A percentile compares a stretch with the other conserved stretches of the same genome.
Evolutionary conservation across 2,329 filamentous ascomycete species (phyloP).

Genomic region (Domatiomyces catenatus): DNA sequence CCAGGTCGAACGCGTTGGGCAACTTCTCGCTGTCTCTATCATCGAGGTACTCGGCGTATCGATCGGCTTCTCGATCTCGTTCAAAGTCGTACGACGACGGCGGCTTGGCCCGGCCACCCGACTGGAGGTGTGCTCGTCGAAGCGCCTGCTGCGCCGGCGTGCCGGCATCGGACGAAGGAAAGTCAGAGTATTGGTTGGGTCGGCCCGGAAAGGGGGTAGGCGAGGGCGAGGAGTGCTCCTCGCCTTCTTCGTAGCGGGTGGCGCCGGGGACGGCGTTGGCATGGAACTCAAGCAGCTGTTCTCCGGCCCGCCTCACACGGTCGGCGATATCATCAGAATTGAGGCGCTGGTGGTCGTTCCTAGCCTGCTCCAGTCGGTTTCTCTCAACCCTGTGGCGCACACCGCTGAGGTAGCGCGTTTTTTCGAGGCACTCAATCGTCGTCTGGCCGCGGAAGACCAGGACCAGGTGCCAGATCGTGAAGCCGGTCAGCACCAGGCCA

Average conservation of each 20-base stretch:
- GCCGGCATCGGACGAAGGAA: slow-evolving; percentile 3
- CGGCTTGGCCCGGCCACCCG: neutral
- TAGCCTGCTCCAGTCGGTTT: slow-evolving; percentile 41
- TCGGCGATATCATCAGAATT: slow-evolving; percentile 17
- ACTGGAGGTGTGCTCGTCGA: slow-evolving; percentile 20
- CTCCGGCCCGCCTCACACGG: slow-evolving; percentile 45
- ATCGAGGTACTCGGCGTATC: slow-evolving; percentile 70
- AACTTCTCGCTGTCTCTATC: slow-evolving; percentile 77
- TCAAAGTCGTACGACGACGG: slow-evolving; percentile 34
- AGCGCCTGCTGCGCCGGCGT: slow-evolving; percentile 33
- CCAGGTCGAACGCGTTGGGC: slow-evolving; percentile 86
- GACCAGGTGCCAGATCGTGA: slow-evolving; percentile 82
- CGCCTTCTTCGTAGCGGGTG: slow-evolving; percentile 68
- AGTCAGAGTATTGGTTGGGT: slow-evolving; percentile 1
- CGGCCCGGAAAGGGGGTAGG: slow-evolving; percentile 8
- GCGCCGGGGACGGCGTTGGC: slow-evolving; percentile 67
- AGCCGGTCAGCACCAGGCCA: slow-evolving; percentile 71
- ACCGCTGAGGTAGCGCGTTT: slow-evolving; percentile 80
- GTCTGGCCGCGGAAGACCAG: slow-evolving; percentile 68
- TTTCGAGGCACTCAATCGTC: slow-evolving; percentile 91
- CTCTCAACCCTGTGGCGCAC: slow-evolving; percentile 55
- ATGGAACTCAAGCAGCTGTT: slow-evolving; percentile 67
- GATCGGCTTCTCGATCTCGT: slow-evolving; percentile 46
- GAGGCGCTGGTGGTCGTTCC: slow-evolving; percentile 29
- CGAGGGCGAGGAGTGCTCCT: slow-evolving; percentile 35